Base-by-base conservation (phyloP, 2,329 filamentous ascomycete genomes). In the Alternaria panax region DNA sequence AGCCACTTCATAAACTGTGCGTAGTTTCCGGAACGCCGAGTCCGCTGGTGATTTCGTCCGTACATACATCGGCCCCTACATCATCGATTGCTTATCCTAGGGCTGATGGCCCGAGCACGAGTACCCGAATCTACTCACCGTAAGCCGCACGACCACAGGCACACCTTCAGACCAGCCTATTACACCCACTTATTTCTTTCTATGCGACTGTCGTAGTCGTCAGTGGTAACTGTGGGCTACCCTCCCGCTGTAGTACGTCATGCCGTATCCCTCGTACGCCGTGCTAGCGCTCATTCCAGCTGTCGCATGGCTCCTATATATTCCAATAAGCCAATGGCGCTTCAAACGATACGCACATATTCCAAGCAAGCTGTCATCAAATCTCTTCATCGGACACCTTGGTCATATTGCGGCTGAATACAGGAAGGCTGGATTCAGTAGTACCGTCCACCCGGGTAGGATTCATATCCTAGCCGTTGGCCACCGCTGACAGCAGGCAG, bases 361-460 rank as follows among this genome's bases (percentile, higher is more conserved):
- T 14, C 74, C 68, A 12, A 59, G 67, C 18, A 45, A 55, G 12
- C 51, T 70, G 30, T 57, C 69, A 5, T 60, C 57, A 8, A 71
- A 70, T 25, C 56, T 78, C 1, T 48, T 75, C n/a, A 32, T 71
- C 22, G 75, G 75, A 0, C 65, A 75, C 53, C 45, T 76, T 11
- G 69, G 67, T 5, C 45, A 65, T 11, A 72, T 78, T 30, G 71
- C 62, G 5, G 65, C 62, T 5, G 68, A 68, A 7, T 73, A 68
- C 51, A 70, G 68, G 18, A 71, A 65, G 25, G 46, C 62, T 36
- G 72, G 71, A 18, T 38, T 47, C 18, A 71, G 74, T 34, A 54
- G 56, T 5, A 62, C 63, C 25, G 59, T 68, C 7, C 75, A 78
- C 62, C 64, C 66, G 47, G 74, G 75, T 76, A 52, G 11, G 64